phyloP scores from a whole-genome alignment of 2,329 filamentous ascomycete genomes.

The Paraconiothyrium brasiliense region DNA sequence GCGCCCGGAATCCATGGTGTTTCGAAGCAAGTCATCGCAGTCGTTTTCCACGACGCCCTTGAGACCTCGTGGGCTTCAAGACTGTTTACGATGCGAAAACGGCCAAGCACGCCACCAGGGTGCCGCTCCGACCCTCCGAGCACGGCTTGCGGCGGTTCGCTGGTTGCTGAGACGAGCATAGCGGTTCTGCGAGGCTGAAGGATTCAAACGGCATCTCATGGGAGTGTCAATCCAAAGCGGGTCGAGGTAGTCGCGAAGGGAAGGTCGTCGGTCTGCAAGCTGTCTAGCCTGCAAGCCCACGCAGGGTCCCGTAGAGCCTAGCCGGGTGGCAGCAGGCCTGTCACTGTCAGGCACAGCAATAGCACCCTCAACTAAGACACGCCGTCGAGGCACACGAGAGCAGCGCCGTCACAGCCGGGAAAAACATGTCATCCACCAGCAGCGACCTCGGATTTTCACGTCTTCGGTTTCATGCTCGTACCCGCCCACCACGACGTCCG shows the following conservation, averaged over 20 bases:
- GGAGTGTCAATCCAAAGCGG: neutral
- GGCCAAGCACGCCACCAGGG: conserved; percentile 4
- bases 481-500: conserved; percentile 6
- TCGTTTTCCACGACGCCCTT: neutral
- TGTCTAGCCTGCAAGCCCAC: neutral
- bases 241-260: conserved; percentile 1
- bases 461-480: conserved; percentile 5
- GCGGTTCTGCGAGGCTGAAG: neutral
- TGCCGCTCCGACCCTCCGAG: neutral
- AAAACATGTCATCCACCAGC: conserved; percentile 1
- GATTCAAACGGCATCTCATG: neutral
- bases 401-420: conserved; percentile 1
- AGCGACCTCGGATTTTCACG: neutral
- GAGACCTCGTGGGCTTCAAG: conserved; percentile 6
- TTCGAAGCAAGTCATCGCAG: conserved; percentile 1
- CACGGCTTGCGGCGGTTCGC: conserved; percentile 3
- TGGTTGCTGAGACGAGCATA: neutral
- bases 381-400: neutral
- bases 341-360: neutral
- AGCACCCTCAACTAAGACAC: neutral
- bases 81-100: conserved; percentile 3
- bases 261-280: neutral
- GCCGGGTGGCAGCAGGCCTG: neutral
- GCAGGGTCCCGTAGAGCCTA: neutral
- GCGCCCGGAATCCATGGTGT: neutral